Base-by-base conservation (phyloP, 495 filamentous ascomycete genomes). In the Xylaria venustula region DNA sequence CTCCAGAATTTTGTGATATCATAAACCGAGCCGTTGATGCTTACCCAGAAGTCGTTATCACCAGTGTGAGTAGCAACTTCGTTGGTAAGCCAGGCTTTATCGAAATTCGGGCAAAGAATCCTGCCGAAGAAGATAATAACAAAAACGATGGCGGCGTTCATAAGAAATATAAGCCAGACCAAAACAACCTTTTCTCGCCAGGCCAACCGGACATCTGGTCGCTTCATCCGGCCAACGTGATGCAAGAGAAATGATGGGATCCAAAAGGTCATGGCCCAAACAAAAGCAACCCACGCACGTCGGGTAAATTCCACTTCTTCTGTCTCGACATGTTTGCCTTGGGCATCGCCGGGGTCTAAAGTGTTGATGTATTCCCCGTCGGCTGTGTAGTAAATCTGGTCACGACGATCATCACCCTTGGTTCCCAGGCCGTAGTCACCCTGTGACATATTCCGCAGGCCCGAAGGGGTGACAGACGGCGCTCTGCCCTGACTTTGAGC, bases 131-230 rank as follows among this genome's bases (percentile, higher is more conserved):
- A 83, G 66, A 96, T 87, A 67, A 98, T 97, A 81, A 90, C 96
- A 77, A 98, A 98, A 48, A 97, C 83, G 61, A 98, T 85, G 41
- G 85, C 70, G 14, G 75, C 93, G 71, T 98, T 98, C 64, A 97
- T 75, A 30, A 98, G 64, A 22, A 91, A 69, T 62, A 98, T 98
- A 58, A 97, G 59, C 32, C 88, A 74, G 25, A 91, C 83, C 9
- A 98, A 79, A 5, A 96, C 87, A 40, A 98, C 37, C 75, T 98
- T 98, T 67, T 98, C 94, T 70, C 93, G 80, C 94, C 94, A 98
- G 5, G 94, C 94, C 85, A 98, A 89, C 1, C 94, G 89, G 42
- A 98, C 90, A 75, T 98, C 94, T 1, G 94, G 94, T 42, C 94
- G 87, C 76, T 96, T 96, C 94, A 98, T 98, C 19, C 94, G 88